Evolutionary conservation across 345 rosid species (phyloP), one percentile per base, ranked within the genome.

Genomic region (Ceriops zippeliana): DNA sequence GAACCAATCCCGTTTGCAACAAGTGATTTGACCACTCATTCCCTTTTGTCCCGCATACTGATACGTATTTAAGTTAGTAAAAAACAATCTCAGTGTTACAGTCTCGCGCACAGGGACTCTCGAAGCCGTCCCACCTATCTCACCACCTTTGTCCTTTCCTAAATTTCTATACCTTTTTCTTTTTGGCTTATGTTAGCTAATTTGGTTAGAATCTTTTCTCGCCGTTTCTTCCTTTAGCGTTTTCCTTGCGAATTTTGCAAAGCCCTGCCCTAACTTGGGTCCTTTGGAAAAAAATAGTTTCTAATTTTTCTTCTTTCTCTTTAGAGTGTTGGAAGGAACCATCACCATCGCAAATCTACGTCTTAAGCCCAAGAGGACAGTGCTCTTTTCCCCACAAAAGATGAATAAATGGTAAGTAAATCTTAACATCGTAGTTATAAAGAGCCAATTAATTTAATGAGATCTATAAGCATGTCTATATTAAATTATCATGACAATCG

Each of bases 21-120:
- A 34, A 63, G 8, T 81, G 87, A 84, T 72, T 72, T 84, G 87
- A 84, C 87, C 71, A 58, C 59, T 84, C 87, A 68, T 70, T 77
- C 72, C 73, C 78, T 74, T 82, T 72, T 78, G 77, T 68, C 76
- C 56, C 71, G n/a, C 77, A 49, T 65, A 57, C 72, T 66, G 64
- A 63, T 32, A 47, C 63, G 68, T 72, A 69, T 76, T 78, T 58
- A 78, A 71, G 78, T 76, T 76, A 63, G 74, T 68, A 64, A 54
- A 64, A 69, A 74, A 66, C 70, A 67, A 72, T 75, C 75, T 59
- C 65, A 56, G 63, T 51, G 56, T 9, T 68, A 67, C 62, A 72
- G 79, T 61, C 73, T 67, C 49, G 42, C 58, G 19, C 32, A 52
- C 35, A 22, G 24, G 24, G 6, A 20, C 58, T 21, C 24, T 24